Percentiles rank a stretch among this genome's conserved stretches.
These are phyloP conservation scores for Fusarium sp. DNA, from an alignment of 2,329 filamentous ascomycete species.

Conservation along the genomic window DNA sequence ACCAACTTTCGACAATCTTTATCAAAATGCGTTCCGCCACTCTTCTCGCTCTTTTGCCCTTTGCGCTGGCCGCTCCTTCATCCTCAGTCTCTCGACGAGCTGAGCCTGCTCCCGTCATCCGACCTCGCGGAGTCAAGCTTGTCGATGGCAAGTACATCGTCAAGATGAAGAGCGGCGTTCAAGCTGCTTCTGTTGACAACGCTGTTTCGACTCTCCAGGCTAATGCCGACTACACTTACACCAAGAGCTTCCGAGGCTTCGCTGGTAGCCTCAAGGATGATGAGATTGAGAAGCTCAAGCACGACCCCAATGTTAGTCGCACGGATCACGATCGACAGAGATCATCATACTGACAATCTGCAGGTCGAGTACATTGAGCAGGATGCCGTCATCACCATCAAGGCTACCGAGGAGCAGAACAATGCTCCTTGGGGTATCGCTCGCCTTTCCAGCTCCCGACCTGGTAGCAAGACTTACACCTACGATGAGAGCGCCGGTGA, in stretches of 20 bases:
- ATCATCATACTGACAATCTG: neutral
- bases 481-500: constrained; percentile 56
- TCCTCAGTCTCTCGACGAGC: constrained; percentile 43
- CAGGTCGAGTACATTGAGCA: constrained; percentile 56
- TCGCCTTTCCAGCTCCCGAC: constrained; percentile 52
- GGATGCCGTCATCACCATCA: constrained; percentile 51
- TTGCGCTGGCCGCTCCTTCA: constrained; percentile 49
- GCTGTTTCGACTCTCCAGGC: constrained; percentile 48
- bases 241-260: constrained; percentile 45
- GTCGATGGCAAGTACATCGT: constrained; percentile 55
- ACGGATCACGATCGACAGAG: no score
- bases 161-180: constrained; percentile 49
- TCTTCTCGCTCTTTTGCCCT: constrained; percentile 51
- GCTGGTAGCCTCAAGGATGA: constrained; percentile 44
- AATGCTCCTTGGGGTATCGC: constrained; percentile 56
- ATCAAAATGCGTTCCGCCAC: constrained; percentile 50
- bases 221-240: constrained; percentile 50
- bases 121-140: constrained; percentile 48
- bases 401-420: constrained; percentile 48
- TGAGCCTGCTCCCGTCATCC: constrained; percentile 51
- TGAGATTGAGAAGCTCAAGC: constrained; percentile 44
- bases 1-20: constrained; percentile 12
- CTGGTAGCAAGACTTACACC: constrained; percentile 50
- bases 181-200: constrained; percentile 37
- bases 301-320: constrained; percentile 45